A percentile compares a stretch with the other conserved stretches of the same genome.
Evolutionary conservation across 2,329 filamentous ascomycete genomes (phyloP).

Genomic region (Epicoccum sorghinum): DNA sequence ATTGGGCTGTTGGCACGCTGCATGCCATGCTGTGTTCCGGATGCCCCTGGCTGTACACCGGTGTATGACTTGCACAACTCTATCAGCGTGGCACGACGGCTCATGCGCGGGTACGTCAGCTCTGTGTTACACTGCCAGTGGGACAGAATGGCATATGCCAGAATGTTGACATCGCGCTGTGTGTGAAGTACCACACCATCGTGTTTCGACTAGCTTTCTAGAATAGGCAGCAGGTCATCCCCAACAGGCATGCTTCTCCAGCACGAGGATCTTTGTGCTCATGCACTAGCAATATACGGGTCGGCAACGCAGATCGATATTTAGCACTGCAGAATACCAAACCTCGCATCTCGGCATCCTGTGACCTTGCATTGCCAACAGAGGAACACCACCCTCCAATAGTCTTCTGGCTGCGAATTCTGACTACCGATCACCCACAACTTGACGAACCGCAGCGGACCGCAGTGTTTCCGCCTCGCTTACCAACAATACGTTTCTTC

Average conservation of each 20-base stretch:
- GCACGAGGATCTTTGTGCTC: constrained; percentile 2
- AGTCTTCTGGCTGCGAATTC: neutral
- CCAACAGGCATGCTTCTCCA: constrained; percentile 1
- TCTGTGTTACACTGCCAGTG: constrained; percentile 6
- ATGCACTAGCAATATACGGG: neutral
- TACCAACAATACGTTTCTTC: neutral
- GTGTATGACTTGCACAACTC: constrained; percentile 2
- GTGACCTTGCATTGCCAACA: neutral
- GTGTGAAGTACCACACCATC: neutral
- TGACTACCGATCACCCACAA: constrained; percentile 1
- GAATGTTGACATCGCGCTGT: constrained; percentile 4
- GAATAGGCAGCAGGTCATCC: constrained; percentile 4
- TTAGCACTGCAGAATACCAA: neutral
- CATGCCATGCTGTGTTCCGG: constrained; percentile 5
- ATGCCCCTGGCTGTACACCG: constrained; percentile 7
- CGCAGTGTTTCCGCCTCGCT: constrained; percentile 10
- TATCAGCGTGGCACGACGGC: constrained; percentile 9
- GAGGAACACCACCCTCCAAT: neutral
- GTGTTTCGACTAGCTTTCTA: neutral
- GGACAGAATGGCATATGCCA: constrained; percentile 2
- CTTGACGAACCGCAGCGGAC: constrained; percentile 7
- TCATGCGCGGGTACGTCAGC: constrained; percentile 7
- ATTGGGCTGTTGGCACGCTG: neutral
- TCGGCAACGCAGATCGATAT: constrained; percentile 1
- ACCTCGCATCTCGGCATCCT: constrained; percentile 1